Evolutionary conservation across 768 basidiomycete genomes (phyloP), one percentile per base, ranked within the genome.

Genomic region (Boletales sp.): DNA sequence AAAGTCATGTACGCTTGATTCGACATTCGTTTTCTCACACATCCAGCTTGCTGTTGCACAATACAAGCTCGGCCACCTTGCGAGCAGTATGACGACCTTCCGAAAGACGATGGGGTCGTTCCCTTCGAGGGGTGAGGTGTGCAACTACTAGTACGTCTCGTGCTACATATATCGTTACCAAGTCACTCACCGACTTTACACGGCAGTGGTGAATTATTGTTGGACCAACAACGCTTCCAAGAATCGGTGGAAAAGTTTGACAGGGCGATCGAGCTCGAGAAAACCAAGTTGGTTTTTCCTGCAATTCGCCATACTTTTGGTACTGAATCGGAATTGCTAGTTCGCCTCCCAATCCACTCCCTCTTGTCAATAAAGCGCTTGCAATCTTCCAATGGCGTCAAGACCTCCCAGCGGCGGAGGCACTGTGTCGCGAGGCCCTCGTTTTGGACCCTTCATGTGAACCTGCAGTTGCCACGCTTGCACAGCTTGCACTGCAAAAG

Each of bases 291-390:
- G 40, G 77, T 49, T 42, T 13, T 43, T 47, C 27, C 14, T 6
- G n/a, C 11, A 0, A 6, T 40, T 10, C 11, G n/a, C 6, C 2
- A 9, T 9, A 38, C 6, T 9, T 17, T 45, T 31, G 17, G 35
- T 4, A 38, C 44, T 58, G 30, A 51, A 17, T 34, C 8, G 5
- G 12, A 21, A n/a, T 29, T 4, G 63, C 57, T 53, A 73, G 51
- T 61, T 81, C 62, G 62, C 86, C 76, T 21, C 72, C 73, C 45
- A 99, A 98, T 66, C 95, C 97, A 19, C 78, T 98, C 4, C 89
- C 95, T 0, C 74, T 95, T 39, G 94, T 98, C 47, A 99, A 99
- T 83, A 97, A 95, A 66, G 94, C 94, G n/a, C 85, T 98, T 18
- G 88, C 93, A 0, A 63, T 97, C 42, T 98, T 86, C 79, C 97